A percentile compares a stretch with the other conserved stretches of the same genome.
Conservation (phyloP, 768 basidiomycete genomes). For the Scleroderma bovista region DNA sequence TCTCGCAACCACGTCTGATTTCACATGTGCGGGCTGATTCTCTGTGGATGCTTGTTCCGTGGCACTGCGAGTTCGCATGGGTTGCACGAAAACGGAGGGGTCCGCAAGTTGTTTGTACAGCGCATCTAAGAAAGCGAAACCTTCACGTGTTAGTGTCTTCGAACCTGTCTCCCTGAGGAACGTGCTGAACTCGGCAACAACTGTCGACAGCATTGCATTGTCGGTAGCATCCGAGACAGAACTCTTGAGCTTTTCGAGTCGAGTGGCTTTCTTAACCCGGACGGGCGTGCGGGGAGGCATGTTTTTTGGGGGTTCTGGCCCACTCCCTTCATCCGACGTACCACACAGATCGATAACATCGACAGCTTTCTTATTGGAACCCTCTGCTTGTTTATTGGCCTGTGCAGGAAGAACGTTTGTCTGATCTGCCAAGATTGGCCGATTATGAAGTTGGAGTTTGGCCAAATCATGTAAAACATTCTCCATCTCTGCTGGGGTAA, state of each 20-base stretch:
- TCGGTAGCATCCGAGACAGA: conserved; percentile 43
- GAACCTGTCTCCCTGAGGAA: conserved; percentile 59
- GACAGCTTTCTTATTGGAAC: conserved; percentile 1
- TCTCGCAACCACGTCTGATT: conserved; percentile 54
- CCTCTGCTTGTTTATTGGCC: conserved; percentile 26
- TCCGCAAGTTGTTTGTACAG: conserved; percentile 67
- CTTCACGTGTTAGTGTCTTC: conserved; percentile 62
- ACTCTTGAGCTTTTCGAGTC: conserved; percentile 43
- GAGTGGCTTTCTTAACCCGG: conserved; percentile 39
- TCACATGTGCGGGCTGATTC: conserved; percentile 46
- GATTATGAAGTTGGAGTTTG: conserved; percentile 51
- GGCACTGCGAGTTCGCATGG: conserved; percentile 44
- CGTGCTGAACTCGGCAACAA: conserved; percentile 56
- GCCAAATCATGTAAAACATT: conserved; percentile 54
- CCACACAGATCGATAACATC: conserved; percentile 46
- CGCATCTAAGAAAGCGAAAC: conserved; percentile 62
- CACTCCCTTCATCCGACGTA: conserved; percentile 29
- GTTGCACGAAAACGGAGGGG: conserved; percentile 52
- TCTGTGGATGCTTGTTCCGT: conserved; percentile 35
- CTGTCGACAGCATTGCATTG: conserved; percentile 46
- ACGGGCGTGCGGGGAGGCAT: conserved; percentile 26
- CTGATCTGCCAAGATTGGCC: conserved; percentile 46
- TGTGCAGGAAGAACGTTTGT: conserved; percentile 37
- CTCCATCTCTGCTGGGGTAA: conserved; percentile 43
- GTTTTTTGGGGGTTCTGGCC: conserved; percentile 10